Percentiles rank a stretch among this genome's conserved stretches.
Evolutionary conservation across 2,329 filamentous ascomycete genomes (phyloP).

Genomic region (Kalmusia sp.): DNA sequence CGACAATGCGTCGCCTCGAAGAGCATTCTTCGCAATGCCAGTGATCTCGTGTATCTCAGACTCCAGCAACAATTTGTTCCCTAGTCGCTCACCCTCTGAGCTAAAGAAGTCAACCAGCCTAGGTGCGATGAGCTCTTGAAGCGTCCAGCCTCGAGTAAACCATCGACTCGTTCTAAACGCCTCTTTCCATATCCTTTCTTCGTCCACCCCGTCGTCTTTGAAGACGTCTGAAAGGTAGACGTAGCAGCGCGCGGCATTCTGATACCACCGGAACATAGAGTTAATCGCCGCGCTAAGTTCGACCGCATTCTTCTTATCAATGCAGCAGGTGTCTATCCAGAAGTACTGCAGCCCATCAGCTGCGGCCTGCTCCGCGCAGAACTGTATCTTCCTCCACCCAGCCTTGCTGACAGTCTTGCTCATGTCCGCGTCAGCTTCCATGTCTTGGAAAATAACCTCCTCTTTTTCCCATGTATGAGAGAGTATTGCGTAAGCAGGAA

Average conservation of each 20-base stretch:
- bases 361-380: slow-evolving; percentile 23
- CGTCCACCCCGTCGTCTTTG: slow-evolving; percentile 6
- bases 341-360: slow-evolving; percentile 21
- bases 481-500: slow-evolving; percentile 27
- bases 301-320: slow-evolving; percentile 20
- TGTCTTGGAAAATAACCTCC: slow-evolving; percentile 10
- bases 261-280: slow-evolving; percentile 25
- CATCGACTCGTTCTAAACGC: slow-evolving; percentile 21
- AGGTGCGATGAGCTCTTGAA: slow-evolving; percentile 26
- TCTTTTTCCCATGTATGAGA: slow-evolving; percentile 13
- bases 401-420: slow-evolving; percentile 19
- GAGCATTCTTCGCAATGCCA: slow-evolving; percentile 16
- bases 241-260: slow-evolving; percentile 23
- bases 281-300: slow-evolving; percentile 18
- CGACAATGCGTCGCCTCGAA: slow-evolving; percentile 15
- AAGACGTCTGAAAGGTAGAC: slow-evolving; percentile 24
- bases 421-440: slow-evolving; percentile 13
- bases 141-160: no score
- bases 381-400: slow-evolving; percentile 24
- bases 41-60: slow-evolving; percentile 22
- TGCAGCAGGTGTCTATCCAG: slow-evolving; percentile 27
- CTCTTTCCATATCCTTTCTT: slow-evolving; percentile 14
- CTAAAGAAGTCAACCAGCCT: slow-evolving; percentile 22
- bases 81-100: slow-evolving; percentile 16
- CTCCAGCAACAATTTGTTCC: slow-evolving; percentile 19